Conservation (phyloP, 1,139 yeast genomes). For the Pichia sp. region DNA sequence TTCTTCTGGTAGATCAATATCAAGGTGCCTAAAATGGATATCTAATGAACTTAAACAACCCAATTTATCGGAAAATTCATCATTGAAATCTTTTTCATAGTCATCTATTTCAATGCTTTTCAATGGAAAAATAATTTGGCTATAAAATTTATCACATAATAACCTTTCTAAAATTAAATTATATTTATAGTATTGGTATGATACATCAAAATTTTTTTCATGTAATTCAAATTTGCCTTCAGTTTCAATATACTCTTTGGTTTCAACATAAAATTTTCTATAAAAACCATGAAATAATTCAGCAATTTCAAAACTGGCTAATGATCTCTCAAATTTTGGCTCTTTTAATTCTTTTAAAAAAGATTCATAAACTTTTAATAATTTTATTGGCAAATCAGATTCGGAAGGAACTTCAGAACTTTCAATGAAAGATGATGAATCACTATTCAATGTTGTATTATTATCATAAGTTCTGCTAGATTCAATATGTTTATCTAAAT, state of each 20-base stretch:
- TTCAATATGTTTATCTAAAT: constrained; percentile 2
- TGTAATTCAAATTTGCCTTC: constrained; percentile 19
- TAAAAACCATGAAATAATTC: constrained; percentile 51
- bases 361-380: constrained; percentile 31
- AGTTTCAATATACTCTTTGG: constrained; percentile 25
- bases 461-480: neutral
- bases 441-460: constrained; percentile 1
- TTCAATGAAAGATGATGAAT: constrained; percentile 12
- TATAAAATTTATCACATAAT: constrained; percentile 36
- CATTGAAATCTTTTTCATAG: constrained; percentile 23
- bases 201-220: constrained; percentile 27
- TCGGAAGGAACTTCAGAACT: constrained; percentile 16
- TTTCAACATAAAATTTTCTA: constrained; percentile 28
- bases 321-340: constrained; percentile 50
- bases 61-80: constrained; percentile 24
- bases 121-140: constrained; percentile 32
- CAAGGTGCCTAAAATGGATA: constrained; percentile 23
- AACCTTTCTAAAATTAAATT: constrained; percentile 36
- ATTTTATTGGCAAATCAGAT: constrained; percentile 32
- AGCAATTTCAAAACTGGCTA: constrained; percentile 46
- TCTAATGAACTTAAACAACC: constrained; percentile 21
- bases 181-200: constrained; percentile 26
- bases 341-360: constrained; percentile 47
- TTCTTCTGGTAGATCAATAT: constrained; percentile 24
- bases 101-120: constrained; percentile 27